Evolutionary conservation across 2,329 filamentous ascomycete genomes (phyloP).

Genomic region (Huntiella savannae): DNA sequence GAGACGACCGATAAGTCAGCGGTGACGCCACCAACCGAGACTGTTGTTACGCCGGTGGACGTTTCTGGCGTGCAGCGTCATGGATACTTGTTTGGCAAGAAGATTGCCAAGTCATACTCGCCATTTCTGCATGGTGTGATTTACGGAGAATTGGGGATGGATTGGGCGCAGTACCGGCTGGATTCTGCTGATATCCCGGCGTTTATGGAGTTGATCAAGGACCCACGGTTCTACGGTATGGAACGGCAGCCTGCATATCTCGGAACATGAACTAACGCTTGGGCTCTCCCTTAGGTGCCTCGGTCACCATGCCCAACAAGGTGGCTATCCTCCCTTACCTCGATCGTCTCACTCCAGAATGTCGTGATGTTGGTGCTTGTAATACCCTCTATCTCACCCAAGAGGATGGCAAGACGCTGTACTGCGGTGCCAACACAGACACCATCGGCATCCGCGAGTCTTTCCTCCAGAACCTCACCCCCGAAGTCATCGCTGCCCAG

Average conservation of each 20-base stretch:
- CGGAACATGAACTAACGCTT: not conserved
- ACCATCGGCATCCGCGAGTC: conserved; percentile 59
- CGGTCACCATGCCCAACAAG: conserved; percentile 74
- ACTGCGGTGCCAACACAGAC: conserved; percentile 66
- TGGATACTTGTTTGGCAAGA: conserved; percentile 38
- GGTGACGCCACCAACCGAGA: not conserved
- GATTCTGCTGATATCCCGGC: conserved; percentile 30
- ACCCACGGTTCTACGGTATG: conserved; percentile 43
- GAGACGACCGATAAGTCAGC: not conserved
- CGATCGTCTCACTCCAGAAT: conserved; percentile 55
- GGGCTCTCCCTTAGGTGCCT: conserved; percentile 29
- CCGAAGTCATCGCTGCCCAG: conserved; percentile 29
- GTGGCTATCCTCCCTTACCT: conserved; percentile 55
- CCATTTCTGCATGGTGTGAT: conserved; percentile 34
- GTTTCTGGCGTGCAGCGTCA: conserved; percentile 16
- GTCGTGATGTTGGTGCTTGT: conserved; percentile 53
- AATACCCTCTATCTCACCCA: conserved; percentile 55
- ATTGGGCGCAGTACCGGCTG: conserved; percentile 32
- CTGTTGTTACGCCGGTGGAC: conserved; percentile 3
- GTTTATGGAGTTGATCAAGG: conserved; percentile 32
- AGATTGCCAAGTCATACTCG: conserved; percentile 35
- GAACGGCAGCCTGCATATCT: not conserved
- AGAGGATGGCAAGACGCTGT: conserved; percentile 27
- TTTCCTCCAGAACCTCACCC: conserved; percentile 36
- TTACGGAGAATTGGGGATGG: conserved; percentile 29